Conservation (phyloP, 1,284 basidiomycete species). For the Tilletia indica region DNA sequence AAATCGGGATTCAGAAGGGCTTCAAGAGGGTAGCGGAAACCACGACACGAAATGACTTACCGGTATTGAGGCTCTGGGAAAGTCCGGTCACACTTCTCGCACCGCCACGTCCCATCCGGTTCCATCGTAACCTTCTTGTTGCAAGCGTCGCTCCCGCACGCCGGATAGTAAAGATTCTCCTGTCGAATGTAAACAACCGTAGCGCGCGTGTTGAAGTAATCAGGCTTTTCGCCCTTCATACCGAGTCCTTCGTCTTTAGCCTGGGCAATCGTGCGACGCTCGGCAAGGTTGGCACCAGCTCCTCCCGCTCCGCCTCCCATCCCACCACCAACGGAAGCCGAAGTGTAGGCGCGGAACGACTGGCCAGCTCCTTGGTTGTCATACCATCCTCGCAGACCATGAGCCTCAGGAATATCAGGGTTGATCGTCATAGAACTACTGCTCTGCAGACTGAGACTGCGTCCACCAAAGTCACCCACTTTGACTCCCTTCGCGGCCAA, state of each 20-base stretch:
- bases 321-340: slow-evolving; percentile 58
- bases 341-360: slow-evolving; percentile 58
- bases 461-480: slow-evolving; percentile 89
- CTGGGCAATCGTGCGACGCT: slow-evolving; percentile 69
- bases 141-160: slow-evolving; percentile 77
- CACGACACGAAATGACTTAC: slow-evolving; percentile 56
- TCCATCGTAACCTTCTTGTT: slow-evolving; percentile 85
- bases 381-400: slow-evolving; percentile 85
- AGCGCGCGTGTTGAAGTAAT: slow-evolving; percentile 77
- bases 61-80: slow-evolving; percentile 75
- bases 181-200: slow-evolving; percentile 85
- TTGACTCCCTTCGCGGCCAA: slow-evolving; percentile 89
- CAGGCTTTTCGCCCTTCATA: slow-evolving; percentile 69
- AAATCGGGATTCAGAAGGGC: too few relatives aligned
- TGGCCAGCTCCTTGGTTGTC: slow-evolving; percentile 45
- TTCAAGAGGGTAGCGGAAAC: background rate
- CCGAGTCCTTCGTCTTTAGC: slow-evolving; percentile 79
- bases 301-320: slow-evolving; percentile 44
- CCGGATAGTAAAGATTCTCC: slow-evolving; percentile 85
- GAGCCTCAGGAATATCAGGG: slow-evolving; percentile 84
- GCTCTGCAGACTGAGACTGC: slow-evolving; percentile 71
- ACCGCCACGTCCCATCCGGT: slow-evolving; percentile 71
- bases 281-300: slow-evolving; percentile 33
- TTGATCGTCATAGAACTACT: slow-evolving; percentile 62
- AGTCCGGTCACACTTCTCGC: slow-evolving; percentile 85